A percentile compares a stretch with the other conserved stretches of the same genome.
phyloP scores from a whole-genome alignment of 2,329 filamentous ascomycete genomes.

The Beauveria medogensis region DNA sequence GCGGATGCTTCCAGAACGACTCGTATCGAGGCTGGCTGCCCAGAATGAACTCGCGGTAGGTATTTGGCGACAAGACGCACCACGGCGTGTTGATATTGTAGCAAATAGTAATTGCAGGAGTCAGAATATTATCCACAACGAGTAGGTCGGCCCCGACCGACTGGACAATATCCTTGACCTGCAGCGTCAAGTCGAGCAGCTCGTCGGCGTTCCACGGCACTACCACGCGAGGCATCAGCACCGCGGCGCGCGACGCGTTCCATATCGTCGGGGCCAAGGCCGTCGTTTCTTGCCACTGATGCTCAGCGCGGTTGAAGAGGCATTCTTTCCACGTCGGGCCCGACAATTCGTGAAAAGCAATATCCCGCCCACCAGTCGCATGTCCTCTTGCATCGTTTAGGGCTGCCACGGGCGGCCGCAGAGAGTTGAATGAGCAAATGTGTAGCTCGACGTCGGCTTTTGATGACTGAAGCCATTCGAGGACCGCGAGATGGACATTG shows the following conservation, averaged over 20 bases:
- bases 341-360: constrained; percentile 9
- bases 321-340: constrained; percentile 1
- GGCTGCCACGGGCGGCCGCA: neutral
- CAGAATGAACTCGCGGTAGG: constrained; percentile 11
- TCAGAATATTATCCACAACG: constrained; percentile 12
- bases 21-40: constrained; percentile 3
- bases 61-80: constrained; percentile 12
- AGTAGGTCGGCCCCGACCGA: constrained; percentile 6
- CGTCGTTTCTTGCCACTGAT: neutral
- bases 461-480: constrained; percentile 13
- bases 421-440: constrained; percentile 5
- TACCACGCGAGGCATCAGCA: neutral
- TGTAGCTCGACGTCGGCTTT: constrained; percentile 13
- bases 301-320: constrained; percentile 6
- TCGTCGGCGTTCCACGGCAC: constrained; percentile 9
- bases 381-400: neutral
- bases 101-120: constrained; percentile 9
- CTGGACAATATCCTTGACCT: neutral
- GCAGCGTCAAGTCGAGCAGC: constrained; percentile 1
- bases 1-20: constrained; percentile 8
- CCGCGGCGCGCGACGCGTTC: neutral
- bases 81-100: constrained; percentile 3
- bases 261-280: neutral
- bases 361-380: neutral
- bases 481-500: constrained; percentile 18